Base-by-base conservation (phyloP, 1,284 basidiomycete genomes). In the Ganoderma sinense region DNA sequence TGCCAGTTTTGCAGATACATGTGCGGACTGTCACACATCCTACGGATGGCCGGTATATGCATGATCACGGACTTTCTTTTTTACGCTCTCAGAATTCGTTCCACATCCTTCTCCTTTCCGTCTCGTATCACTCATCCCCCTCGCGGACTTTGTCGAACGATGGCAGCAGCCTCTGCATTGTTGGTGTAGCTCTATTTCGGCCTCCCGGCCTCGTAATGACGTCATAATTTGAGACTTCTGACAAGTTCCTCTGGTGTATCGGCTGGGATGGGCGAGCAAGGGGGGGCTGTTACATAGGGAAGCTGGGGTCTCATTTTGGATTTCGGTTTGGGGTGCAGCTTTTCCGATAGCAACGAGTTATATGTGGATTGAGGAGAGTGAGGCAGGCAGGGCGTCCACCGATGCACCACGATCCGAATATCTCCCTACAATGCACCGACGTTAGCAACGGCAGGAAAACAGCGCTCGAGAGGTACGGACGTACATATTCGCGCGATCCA, bases 401-500 rank as follows among this genome's bases (percentile, higher is more conserved):
- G 40, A 14, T n/a, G n/a, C n/a, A n/a, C n/a, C n/a, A n/a, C n/a
- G n/a, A n/a, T n/a, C n/a, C n/a, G n/a, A n/a, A n/a, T n/a, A n/a
- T n/a, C n/a, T n/a, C n/a, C n/a, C n/a, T n/a, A n/a, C n/a, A n/a
- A n/a, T n/a, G n/a, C n/a, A n/a, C n/a, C n/a, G n/a, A n/a, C n/a
- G n/a, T n/a, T n/a, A n/a, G n/a, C n/a, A n/a, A n/a, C n/a, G n/a
- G n/a, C n/a, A n/a, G n/a, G n/a, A 31, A 33, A 7, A 23, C 59
- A n/a, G 6, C 23, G 23, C 16, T 26, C 4, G 36, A 43, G 11
- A 6, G 41, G 11, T 29, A 26, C 14, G 23, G 26, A 84, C 85
- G 75, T 75, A 91, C 92, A 94, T 82, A 95, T 92, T 79, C 91
- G 83, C 11, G 92, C 93, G 76, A 91, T 90, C 85, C 93, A 94